Base-by-base conservation (phyloP, 352 stramenopile genomes). In the Globisporangium abappressorium region DNA sequence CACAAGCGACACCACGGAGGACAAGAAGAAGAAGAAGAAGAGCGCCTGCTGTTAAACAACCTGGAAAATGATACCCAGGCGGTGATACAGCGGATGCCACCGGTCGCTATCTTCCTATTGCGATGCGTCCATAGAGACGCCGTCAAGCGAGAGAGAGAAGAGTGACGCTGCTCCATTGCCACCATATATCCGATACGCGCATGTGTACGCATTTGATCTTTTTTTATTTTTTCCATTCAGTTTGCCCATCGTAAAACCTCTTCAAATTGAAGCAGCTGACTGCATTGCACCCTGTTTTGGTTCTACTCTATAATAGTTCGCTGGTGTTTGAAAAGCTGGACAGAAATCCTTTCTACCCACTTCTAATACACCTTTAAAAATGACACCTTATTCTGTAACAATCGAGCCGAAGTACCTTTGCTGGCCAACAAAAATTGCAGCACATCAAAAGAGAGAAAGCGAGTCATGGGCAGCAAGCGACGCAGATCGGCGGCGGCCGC, bases 1-100 rank as follows among this genome's bases (percentile, higher is more conserved):
- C 71, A 93, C 87, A 55, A 80, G 73, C 30, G 86, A 93, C n/a
- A 92, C 86, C 65, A 78, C 84, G 58, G 86, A 80, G 56, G 79
- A 84, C 54, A 75, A 84, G 68, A 90, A 89, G 70, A 93, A 93
- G 76, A 94, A 93, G 67, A 94, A 94, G 79, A 95, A 92, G 77
- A 81, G 79, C 64, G 73, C 71, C 22, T 96, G 88, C 75, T 96
- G 87, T 73, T 96, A 95, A 76, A 58, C 20, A 51, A 26, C 11
- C 30, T 14, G n/a, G 5, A 61, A 26, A 34, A 36, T 1, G 7
- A 24, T 11, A 28, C 41, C 41, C 7, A 20, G 43, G 26, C 22
- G 38, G 26, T n/a, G 57, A 15, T 15, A 5, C 5, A 61, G 36
- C 15, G 28, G 4, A 12, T 24, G 41, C 41, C 18, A 30, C n/a